Percentiles rank a stretch among this genome's conserved stretches.
phyloP scores from a whole-genome alignment of 805 yeast genomes.

The Helenozyma rhizophorensis region DNA sequence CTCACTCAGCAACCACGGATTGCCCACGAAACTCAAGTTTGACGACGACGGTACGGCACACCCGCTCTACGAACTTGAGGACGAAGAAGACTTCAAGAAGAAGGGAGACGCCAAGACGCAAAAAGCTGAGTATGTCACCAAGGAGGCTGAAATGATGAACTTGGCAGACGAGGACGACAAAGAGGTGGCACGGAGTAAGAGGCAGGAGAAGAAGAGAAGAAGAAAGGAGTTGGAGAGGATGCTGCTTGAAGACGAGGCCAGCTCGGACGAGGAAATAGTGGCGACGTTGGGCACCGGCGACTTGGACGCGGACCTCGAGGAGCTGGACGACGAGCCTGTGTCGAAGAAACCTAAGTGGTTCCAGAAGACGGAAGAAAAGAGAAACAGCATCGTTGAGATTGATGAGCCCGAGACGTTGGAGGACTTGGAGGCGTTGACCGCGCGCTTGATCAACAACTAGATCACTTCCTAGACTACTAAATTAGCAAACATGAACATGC shows the following conservation, averaged over 20 bases:
- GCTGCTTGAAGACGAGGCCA: constrained; percentile 39
- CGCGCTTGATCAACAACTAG: constrained; percentile 34
- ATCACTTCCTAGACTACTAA: too few species aligned
- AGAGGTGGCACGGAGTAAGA: constrained; percentile 66
- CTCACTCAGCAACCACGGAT: constrained; percentile 54
- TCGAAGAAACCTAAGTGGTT: constrained; percentile 49
- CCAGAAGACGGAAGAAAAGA: constrained; percentile 27
- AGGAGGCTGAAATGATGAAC: constrained; percentile 67
- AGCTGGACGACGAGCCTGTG: constrained; percentile 31
- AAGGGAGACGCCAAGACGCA: constrained; percentile 68
- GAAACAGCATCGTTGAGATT: constrained; percentile 54
- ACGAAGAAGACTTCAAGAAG: constrained; percentile 78
- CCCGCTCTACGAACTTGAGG: constrained; percentile 84
- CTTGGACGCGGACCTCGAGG: constrained; percentile 45
- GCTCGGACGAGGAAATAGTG: constrained; percentile 26
- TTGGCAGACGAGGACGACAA: constrained; percentile 77
- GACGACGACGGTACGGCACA: constrained; percentile 96
- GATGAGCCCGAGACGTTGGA: constrained; percentile 89
- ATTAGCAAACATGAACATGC: background rate
- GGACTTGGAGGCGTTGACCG: constrained; percentile 87
- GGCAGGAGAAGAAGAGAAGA: constrained; percentile 82
- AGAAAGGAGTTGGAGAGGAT: constrained; percentile 74
- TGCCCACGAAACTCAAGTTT: constrained; percentile 74
- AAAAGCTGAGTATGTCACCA: constrained; percentile 59
- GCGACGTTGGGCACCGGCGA: constrained; percentile 33